Evolutionary conservation across 163 green algal species (phyloP).

Genomic region (Scenedesmus sp.): DNA sequence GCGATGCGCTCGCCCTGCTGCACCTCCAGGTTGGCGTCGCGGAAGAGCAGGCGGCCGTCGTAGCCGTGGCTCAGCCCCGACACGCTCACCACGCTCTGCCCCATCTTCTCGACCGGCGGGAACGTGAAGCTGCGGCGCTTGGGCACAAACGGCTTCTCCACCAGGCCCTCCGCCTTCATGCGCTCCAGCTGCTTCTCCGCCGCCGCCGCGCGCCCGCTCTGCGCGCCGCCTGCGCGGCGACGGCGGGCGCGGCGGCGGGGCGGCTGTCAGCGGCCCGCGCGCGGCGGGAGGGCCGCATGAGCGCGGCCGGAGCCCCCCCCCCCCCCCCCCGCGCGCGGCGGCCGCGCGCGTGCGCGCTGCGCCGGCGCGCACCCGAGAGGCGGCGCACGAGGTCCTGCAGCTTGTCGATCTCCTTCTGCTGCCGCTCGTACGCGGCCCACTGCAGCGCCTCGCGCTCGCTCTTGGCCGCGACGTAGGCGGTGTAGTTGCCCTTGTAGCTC

Average conservation of each 20-base stretch:
- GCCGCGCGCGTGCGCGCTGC: constrained; percentile 82
- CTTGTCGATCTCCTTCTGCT: constrained; percentile 96
- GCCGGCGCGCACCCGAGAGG: constrained; percentile 65
- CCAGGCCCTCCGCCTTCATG: constrained; percentile 80
- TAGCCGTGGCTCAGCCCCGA: constrained; percentile 92
- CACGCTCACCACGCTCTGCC: constrained; percentile 83
- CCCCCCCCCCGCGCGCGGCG: neutral
- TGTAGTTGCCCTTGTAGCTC: constrained; percentile 74
- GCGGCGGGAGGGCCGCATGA: too few species aligned
- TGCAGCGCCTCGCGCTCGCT: constrained; percentile 77
- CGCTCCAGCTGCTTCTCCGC: constrained; percentile 91
- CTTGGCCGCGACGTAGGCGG: constrained; percentile 58
- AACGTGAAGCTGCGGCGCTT: constrained; percentile 85
- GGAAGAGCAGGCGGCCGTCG: constrained; percentile 77
- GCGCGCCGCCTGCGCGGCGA: constrained; percentile 27
- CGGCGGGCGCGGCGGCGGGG: too few species aligned
- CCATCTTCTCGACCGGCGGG: constrained; percentile 81
- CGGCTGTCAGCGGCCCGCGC: too few species aligned
- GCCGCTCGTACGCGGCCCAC: constrained; percentile 93
- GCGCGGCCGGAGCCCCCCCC: too few species aligned
- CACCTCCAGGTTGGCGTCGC: constrained; percentile 87
- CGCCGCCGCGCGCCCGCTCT: constrained; percentile 56
- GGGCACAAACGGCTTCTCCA: constrained; percentile 96
- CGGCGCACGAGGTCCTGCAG: constrained; percentile 91
- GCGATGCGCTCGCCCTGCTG: constrained; percentile 93